A percentile compares a stretch with the other conserved stretches of the same genome.
Evolutionary conservation across 257 asterid species (phyloP).

Genomic region (Capsicum pubescens): DNA sequence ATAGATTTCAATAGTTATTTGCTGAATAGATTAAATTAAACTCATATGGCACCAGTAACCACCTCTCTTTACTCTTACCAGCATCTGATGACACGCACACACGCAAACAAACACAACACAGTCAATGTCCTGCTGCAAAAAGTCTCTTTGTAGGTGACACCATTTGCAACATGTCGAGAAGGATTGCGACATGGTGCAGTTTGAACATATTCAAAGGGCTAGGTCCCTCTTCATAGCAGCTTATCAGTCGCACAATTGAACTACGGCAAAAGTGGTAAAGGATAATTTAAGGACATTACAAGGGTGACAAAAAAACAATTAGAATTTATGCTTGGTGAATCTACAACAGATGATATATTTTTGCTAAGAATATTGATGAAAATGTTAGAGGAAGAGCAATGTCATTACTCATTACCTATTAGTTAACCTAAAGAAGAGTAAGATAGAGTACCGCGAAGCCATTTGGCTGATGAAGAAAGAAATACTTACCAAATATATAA

Average conservation of each 20-base stretch:
- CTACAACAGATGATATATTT: not conserved
- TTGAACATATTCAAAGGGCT: slow-evolving; percentile 67
- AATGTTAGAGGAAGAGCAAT: not conserved
- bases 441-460: not conserved
- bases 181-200: slow-evolving; percentile 71
- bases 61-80: not conserved
- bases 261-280: not conserved
- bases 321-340: not conserved
- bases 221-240: slow-evolving; percentile 62
- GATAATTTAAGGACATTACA: not conserved
- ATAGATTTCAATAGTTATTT: not conserved
- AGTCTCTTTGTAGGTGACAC: slow-evolving; percentile 25
- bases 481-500: not conserved
- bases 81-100: not conserved
- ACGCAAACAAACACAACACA: not conserved
- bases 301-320: too few relatives aligned
- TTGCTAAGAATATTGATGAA: not conserved
- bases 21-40: not conserved
- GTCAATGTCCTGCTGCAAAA: not conserved
- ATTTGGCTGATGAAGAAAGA: not conserved
- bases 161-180: slow-evolving; percentile 43
- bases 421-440: not conserved
- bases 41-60: not conserved
- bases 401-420: not conserved
- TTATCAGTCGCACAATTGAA: slow-evolving; percentile 32